phyloP scores from a whole-genome alignment of 805 yeast genomes.

The Candida broadrunensis region DNA sequence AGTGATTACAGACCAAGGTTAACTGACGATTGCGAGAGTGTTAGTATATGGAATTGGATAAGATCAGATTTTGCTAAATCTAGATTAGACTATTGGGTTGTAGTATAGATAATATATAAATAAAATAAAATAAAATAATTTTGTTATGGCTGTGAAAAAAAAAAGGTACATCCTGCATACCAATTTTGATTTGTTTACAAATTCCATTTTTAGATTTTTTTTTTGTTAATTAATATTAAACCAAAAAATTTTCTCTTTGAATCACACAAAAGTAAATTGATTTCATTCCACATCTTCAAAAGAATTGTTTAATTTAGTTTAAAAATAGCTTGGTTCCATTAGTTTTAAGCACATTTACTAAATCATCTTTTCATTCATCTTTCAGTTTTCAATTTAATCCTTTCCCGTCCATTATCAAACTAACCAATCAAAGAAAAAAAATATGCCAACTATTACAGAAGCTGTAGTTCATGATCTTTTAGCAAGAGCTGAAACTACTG shows the following conservation, averaged over 20 bases:
- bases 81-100: slow-evolving; percentile 9
- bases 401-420: no score
- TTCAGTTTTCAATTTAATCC: no score
- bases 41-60: slow-evolving; percentile 28
- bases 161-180: background rate
- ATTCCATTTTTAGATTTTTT: background rate
- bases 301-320: no score
- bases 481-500: slow-evolving; percentile 6
- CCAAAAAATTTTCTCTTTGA: no score
- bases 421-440: no score
- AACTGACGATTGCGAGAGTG: slow-evolving; percentile 23
- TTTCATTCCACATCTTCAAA: no score
- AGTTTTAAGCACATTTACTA: no score
- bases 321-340: no score
- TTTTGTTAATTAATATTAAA: no score
- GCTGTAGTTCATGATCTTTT: background rate
- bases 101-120: background rate
- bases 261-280: no score
- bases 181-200: background rate
- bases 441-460: no score
- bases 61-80: slow-evolving; percentile 16
- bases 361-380: no score
- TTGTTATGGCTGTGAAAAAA: background rate
- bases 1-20: slow-evolving; percentile 21
- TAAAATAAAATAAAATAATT: background rate